Percentiles rank a stretch among this genome's conserved stretches.
phyloP scores from a whole-genome alignment of 768 basidiomycete genomes.

The Tylopilus cervinicoccineus region DNA sequence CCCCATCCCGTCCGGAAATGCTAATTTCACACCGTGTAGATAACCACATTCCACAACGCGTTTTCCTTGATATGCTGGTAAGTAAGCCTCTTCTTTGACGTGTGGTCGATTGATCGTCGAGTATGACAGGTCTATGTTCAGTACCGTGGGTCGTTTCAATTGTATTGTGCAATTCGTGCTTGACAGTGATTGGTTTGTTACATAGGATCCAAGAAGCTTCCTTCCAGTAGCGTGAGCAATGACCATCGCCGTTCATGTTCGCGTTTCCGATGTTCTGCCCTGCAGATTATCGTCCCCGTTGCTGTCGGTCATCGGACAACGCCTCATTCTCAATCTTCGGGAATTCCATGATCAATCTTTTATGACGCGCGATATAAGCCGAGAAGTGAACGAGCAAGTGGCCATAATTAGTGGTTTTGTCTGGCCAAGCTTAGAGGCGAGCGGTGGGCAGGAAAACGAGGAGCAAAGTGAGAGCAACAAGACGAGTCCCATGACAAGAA shows the following conservation, averaged over 20 bases:
- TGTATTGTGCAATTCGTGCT: neutral
- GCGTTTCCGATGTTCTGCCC: neutral
- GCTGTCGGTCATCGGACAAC: slow-evolving; percentile 15
- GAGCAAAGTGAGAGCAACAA: neutral
- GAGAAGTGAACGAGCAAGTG: slow-evolving; percentile 19
- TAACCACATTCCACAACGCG: neutral
- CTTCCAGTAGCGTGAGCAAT: slow-evolving; percentile 1
- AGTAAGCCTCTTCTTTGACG: neutral
- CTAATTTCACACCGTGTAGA: neutral
- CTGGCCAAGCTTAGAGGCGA: neutral
- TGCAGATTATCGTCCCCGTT: slow-evolving; percentile 13
- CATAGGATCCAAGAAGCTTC: slow-evolving; percentile 11
- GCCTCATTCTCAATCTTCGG: slow-evolving; percentile 17
- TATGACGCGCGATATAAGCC: slow-evolving; percentile 7
- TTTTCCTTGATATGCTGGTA: neutral
- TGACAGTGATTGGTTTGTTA: too few relatives aligned
- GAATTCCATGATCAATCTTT: neutral
- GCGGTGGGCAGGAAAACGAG: neutral
- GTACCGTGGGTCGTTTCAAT: neutral
- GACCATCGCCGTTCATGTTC: too few relatives aligned
- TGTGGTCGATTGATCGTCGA: neutral
- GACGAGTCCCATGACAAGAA: neutral
- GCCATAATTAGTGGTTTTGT: neutral
- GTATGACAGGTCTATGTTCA: slow-evolving; percentile 8
- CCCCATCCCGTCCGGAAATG: neutral